Base-by-base conservation (phyloP, 148 eudicot species). In the Nyssa sinensis region DNA sequence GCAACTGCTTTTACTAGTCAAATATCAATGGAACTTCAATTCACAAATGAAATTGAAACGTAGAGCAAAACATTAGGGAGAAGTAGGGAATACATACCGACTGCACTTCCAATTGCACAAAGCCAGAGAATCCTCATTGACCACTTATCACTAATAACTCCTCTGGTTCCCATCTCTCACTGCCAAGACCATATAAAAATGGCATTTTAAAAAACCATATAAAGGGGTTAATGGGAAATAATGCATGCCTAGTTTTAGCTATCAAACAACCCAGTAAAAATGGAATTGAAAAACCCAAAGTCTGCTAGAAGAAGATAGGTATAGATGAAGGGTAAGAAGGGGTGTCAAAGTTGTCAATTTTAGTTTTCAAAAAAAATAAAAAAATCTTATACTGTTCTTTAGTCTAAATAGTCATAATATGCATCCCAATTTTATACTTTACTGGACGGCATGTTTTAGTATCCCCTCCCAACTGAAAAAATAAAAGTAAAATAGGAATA, bases 61-160 rank as follows among this genome's bases (percentile, higher is more conserved):
- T 47, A 28, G 27, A 1, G 12, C 51, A n/a, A 75, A 69, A 33
- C 32, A 73, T 33, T 7, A 14, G 31, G 7, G 29, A 30, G 51
- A 41, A 67, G 76, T 44, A 19, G 4, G 19, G 33, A 44, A 5
- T 25, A 37, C 76, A 41, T 86, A 91, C 98, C 83, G 58, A 86
- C 35, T 37, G 90, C 98, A 81, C 93, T 93, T 80, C 98, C 98
- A 69, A 93, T 27, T 60, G 98, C 98, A 83, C 90, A 85, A 13
- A 73, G 63, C 97, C 98, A 93, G 1, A 93, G 90, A 74, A 89
- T 33, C 84, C 97, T 88, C 83, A 83, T 84, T 30, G 98, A 91
- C 98, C 98, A 93, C 79, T 82, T 91, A 84, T 93, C 97, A 74
- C 86, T 80, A 69, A 93, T 84, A 34, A 78, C 80, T 75, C 98